Conservation (phyloP, 768 basidiomycete species). For the Boletellus ananiceps region DNA sequence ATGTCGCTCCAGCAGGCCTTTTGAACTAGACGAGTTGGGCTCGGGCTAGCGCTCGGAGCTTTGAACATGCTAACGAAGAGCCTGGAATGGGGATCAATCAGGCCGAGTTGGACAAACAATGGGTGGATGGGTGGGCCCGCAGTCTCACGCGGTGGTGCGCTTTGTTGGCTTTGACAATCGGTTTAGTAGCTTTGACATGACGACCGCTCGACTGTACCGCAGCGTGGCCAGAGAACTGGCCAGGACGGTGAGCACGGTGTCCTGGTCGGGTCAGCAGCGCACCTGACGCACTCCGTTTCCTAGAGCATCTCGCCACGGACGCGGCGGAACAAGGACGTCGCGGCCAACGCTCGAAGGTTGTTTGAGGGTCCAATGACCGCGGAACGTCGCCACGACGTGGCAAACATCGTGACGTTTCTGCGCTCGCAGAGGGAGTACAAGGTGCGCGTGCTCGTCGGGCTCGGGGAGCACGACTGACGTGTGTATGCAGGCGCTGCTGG, state of each 20-base stretch:
- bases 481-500: slow-evolving; percentile 57
- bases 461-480: not conserved
- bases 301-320: slow-evolving; percentile 38
- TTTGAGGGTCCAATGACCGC: slow-evolving; percentile 37
- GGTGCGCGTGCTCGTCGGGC: slow-evolving; percentile 37
- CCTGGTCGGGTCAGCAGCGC: not conserved
- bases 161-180: slow-evolving; percentile 1
- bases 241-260: slow-evolving; percentile 18
- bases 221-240: slow-evolving; percentile 28
- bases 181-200: slow-evolving; percentile 2
- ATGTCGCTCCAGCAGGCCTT: slow-evolving; percentile 3
- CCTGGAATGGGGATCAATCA: slow-evolving; percentile 8
- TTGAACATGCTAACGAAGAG: slow-evolving; percentile 8
- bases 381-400: slow-evolving; percentile 44
- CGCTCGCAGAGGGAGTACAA: slow-evolving; percentile 72
- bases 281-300: not conserved
- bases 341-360: slow-evolving; percentile 49
- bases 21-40: slow-evolving; percentile 11
- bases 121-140: not conserved
- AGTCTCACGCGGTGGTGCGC: slow-evolving; percentile 11
- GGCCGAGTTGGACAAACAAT: slow-evolving; percentile 1
- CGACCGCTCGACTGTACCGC: slow-evolving; percentile 23
- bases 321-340: slow-evolving; percentile 39
- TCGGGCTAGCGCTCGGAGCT: slow-evolving; percentile 2
- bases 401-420: slow-evolving; percentile 63